Conservation (phyloP, 331 rosid species). For the Telfairia occidentalis region DNA sequence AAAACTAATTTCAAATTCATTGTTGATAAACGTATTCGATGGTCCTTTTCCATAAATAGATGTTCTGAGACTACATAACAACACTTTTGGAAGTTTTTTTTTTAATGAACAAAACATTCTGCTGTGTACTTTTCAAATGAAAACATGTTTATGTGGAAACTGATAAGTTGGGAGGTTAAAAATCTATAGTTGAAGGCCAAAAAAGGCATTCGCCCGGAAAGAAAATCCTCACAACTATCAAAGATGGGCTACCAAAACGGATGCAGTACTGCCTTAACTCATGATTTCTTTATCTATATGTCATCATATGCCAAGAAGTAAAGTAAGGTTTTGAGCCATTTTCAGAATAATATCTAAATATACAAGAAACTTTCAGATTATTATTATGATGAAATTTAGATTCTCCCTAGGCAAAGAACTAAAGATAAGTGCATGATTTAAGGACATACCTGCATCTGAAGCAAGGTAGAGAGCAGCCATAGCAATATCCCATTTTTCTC, state of each 20-base stretch:
- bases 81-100: no score
- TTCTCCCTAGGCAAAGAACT: not conserved
- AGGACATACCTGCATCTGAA: slow-evolving; percentile 73
- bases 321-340: not conserved
- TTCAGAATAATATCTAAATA: not conserved
- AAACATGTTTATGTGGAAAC: not conserved
- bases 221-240: not conserved
- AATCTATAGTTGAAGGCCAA: no score
- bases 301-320: not conserved
- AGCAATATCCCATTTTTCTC: slow-evolving; percentile 96
- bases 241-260: not conserved
- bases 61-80: not conserved
- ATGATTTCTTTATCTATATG: not conserved
- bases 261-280: not conserved
- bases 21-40: not conserved
- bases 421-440: not conserved
- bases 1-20: not conserved
- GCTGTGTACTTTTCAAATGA: not conserved
- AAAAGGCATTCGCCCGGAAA: not conserved
- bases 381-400: not conserved
- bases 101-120: no score
- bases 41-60: not conserved
- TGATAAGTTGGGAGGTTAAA: not conserved
- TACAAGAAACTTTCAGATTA: not conserved
- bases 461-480: slow-evolving; percentile 79